A percentile compares a stretch with the other conserved stretches of the same genome.
Conservation (phyloP, 148 eudicot genomes). For the Drosera capensis region DNA sequence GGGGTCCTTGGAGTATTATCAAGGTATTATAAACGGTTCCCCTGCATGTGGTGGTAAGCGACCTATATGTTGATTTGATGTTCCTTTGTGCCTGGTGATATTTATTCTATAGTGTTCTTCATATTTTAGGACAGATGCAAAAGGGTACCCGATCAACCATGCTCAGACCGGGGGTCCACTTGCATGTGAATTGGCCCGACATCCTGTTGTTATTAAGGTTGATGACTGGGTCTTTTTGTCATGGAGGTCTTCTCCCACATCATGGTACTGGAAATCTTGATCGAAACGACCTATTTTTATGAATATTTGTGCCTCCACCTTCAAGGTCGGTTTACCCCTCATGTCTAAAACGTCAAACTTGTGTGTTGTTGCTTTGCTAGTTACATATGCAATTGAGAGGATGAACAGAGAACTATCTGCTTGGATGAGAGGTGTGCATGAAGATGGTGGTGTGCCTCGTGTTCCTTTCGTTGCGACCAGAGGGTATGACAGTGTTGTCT, state of each 20-base stretch:
- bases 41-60: neutral
- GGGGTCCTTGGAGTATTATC: slow-evolving; percentile 83
- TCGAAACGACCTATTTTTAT: neutral
- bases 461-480: slow-evolving; percentile 74
- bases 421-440: slow-evolving; percentile 69
- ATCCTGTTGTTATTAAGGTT: slow-evolving; percentile 74
- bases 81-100: neutral
- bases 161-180: slow-evolving; percentile 84
- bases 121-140: slow-evolving; percentile 92
- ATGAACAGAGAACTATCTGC: slow-evolving; percentile 73
- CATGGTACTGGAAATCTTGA: slow-evolving; percentile 45
- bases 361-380: slow-evolving; percentile 21
- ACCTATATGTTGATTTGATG: neutral
- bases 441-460: slow-evolving; percentile 20
- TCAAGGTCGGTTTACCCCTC: neutral
- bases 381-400: slow-evolving; percentile 76
- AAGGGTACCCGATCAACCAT: slow-evolving; percentile 84
- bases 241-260: slow-evolving; percentile 98
- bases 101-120: slow-evolving; percentile 14
- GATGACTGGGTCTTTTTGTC: slow-evolving; percentile 96
- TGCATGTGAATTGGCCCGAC: slow-evolving; percentile 81
- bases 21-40: slow-evolving; percentile 33
- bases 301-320: neutral
- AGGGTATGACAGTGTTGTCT: slow-evolving; percentile 95
- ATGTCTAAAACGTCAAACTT: slow-evolving; percentile 1